Percentiles rank a stretch among this genome's conserved stretches.
phyloP scores from a whole-genome alignment of 2,329 filamentous ascomycete species.

The Pyrenophora tritici-repentis region DNA sequence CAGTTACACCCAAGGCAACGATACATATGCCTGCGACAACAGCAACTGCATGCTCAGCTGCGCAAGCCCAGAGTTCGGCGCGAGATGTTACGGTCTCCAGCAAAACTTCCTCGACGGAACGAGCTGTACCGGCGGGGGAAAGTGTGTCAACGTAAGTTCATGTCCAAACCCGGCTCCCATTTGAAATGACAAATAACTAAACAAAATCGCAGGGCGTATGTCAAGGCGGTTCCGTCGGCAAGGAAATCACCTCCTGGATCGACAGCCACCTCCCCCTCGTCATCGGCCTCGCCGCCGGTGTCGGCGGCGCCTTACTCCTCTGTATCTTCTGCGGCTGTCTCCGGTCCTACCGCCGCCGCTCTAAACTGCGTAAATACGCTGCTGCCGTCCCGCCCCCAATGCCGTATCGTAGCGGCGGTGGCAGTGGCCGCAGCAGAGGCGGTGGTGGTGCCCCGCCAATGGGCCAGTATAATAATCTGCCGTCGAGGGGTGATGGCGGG shows the following conservation, averaged over 20 bases:
- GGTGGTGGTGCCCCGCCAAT: conserved; percentile 1
- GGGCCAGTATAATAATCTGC: conserved; percentile 11
- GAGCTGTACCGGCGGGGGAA: conserved; percentile 76
- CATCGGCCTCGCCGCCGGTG: conserved; percentile 74
- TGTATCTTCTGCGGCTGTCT: conserved; percentile 70
- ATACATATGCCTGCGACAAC: conserved; percentile 77
- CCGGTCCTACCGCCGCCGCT: conserved; percentile 53
- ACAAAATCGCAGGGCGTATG: conserved; percentile 66
- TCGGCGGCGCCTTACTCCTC: conserved; percentile 72
- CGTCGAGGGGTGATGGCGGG: not conserved
- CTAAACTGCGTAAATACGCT: conserved; percentile 24
- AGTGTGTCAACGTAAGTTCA: conserved; percentile 69
- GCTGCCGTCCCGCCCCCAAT: conserved; percentile 16
- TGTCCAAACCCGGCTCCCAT: not conserved
- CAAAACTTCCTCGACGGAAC: conserved; percentile 97
- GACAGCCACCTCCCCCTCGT: conserved; percentile 76
- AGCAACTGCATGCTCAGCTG: conserved; percentile 79
- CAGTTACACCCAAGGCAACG: conserved; percentile 70
- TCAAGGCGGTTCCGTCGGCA: conserved; percentile 68
- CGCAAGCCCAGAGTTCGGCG: conserved; percentile 68
- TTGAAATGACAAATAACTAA: conserved; percentile 3
- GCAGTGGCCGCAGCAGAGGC: conserved; percentile 1
- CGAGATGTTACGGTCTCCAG: conserved; percentile 73
- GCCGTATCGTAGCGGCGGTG: conserved; percentile 7
- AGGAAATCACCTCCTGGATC: conserved; percentile 78